phyloP scores from a whole-genome alignment of 2,329 filamentous ascomycete species.

The Fusarium duplospermum region DNA sequence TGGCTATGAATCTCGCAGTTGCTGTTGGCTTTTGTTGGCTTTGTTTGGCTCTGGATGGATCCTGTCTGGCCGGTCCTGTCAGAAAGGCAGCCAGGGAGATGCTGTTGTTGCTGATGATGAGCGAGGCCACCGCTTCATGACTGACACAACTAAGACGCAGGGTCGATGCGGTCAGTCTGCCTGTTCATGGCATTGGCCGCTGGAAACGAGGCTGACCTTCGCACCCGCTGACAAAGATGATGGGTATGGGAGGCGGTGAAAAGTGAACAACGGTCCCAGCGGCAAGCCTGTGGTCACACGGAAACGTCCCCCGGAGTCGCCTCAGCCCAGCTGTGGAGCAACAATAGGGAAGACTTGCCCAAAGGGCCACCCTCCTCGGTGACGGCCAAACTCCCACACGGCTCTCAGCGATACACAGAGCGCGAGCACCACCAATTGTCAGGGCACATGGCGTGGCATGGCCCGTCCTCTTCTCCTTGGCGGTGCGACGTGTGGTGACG shows the following conservation, averaged over 20 bases:
- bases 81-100: neutral
- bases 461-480: slow-evolving; percentile 33
- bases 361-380: slow-evolving; percentile 31
- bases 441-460: slow-evolving; percentile 37
- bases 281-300: slow-evolving; percentile 40
- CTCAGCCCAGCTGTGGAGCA: slow-evolving; percentile 42
- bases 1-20: slow-evolving; percentile 34
- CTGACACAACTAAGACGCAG: slow-evolving; percentile 1
- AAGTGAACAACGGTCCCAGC: slow-evolving; percentile 34
- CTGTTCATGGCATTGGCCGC: slow-evolving; percentile 31
- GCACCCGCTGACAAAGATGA: slow-evolving; percentile 24
- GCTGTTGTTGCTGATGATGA: neutral
- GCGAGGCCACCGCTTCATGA: neutral
- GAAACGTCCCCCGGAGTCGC: slow-evolving; percentile 42
- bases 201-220: slow-evolving; percentile 19
- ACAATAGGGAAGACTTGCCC: slow-evolving; percentile 34
- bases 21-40: neutral
- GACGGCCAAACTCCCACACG: slow-evolving; percentile 18
- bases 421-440: slow-evolving; percentile 30
- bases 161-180: slow-evolving; percentile 30
- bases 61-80: neutral
- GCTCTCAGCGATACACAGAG: slow-evolving; percentile 31
- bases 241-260: slow-evolving; percentile 43
- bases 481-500: slow-evolving; percentile 41
- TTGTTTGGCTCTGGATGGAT: neutral